Evolutionary conservation across 352 stramenopile genomes (phyloP).

Genomic region (Thraustochytrium sp.): DNA sequence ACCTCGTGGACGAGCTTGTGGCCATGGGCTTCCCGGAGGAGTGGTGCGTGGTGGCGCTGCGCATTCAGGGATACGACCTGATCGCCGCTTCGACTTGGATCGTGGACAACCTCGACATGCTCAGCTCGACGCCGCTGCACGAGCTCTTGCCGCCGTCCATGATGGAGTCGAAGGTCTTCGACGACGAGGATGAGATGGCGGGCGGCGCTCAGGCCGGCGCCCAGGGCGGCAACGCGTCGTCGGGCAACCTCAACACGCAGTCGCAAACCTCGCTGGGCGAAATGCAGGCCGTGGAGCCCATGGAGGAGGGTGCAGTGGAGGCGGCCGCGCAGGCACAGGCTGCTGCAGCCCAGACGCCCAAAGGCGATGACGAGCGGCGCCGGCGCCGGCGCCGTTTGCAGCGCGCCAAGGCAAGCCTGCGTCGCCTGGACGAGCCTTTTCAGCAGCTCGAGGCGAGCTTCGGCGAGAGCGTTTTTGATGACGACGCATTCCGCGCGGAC

Average conservation of each 20-base stretch:
- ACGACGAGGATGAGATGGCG: conserved; percentile 52
- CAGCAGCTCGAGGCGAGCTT: conserved; percentile 40
- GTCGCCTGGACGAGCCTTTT: neutral
- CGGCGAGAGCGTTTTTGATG: conserved; percentile 15
- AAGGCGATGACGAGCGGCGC: neutral
- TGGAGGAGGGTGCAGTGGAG: neutral
- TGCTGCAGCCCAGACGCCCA: neutral
- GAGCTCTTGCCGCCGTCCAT: conserved; percentile 25
- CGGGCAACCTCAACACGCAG: neutral
- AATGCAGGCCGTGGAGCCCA: neutral
- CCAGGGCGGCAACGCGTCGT: conserved; percentile 53
- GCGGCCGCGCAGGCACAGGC: no score
- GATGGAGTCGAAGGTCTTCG: conserved; percentile 64
- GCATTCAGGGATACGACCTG: conserved; percentile 82
- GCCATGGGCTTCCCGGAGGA: conserved; percentile 84
- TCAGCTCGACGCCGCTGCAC: conserved; percentile 64
- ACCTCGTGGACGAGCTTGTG: conserved; percentile 80
- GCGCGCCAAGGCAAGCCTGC: conserved; percentile 35
- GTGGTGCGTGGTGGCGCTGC: conserved; percentile 78
- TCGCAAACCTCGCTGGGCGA: neutral
- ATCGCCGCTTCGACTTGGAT: conserved; percentile 81
- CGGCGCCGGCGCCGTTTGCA: neutral
- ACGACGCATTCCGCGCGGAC: conserved; percentile 31
- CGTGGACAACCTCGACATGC: conserved; percentile 82
- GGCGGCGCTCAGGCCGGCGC: conserved; percentile 64